Evolutionary conservation across 768 basidiomycete genomes (phyloP), one percentile per base, ranked within the genome.

Genomic region (Naganishia vaughanmartiniae): DNA sequence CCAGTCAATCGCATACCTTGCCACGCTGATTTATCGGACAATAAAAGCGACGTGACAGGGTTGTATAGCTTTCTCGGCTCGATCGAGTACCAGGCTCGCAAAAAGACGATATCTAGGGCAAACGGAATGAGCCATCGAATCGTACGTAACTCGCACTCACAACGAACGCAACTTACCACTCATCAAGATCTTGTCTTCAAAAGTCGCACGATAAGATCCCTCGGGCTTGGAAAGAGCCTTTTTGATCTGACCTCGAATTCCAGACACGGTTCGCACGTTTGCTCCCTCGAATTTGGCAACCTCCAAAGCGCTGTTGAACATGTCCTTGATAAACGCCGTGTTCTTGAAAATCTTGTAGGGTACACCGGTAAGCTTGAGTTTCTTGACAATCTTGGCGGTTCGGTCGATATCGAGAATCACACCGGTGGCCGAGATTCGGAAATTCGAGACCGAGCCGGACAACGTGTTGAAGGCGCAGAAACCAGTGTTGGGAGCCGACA

Each of bases 301-400:
- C 81, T 99, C 96, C 36, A 98, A 85, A 36, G 92, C 89, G 69
- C 87, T 88, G 66, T 83, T 89, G 84, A 99, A 99, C 96, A 99
- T 99, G 77, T 96, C 92, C 84, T 89, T 92, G 75, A 99, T 84
- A 81, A 98, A 99, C 2, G 93, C 96, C 15, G 96, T 99, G 82
- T 99, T 99, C 84, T 97, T 98, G 86, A 90, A 99, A 71, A 98
- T 93, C 85, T 98, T 98, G 84, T 89, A 92, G 30, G 95, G 96
- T 36, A 88, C 86, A 34, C 96, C 96, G 0, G 93, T 98, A 71
- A 99, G 83, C 84, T 98, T 99, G 74, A 99, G 82, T 83, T 98
- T 99, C 85, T 99, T 99, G 73, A 98, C 94, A 70, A 99, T 98
- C 84, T 91, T 92, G 67, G 89, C 87, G 54, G 93, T 90, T 48